phyloP scores from a whole-genome alignment of 257 asterid species.

The Solanum sejunctum region DNA sequence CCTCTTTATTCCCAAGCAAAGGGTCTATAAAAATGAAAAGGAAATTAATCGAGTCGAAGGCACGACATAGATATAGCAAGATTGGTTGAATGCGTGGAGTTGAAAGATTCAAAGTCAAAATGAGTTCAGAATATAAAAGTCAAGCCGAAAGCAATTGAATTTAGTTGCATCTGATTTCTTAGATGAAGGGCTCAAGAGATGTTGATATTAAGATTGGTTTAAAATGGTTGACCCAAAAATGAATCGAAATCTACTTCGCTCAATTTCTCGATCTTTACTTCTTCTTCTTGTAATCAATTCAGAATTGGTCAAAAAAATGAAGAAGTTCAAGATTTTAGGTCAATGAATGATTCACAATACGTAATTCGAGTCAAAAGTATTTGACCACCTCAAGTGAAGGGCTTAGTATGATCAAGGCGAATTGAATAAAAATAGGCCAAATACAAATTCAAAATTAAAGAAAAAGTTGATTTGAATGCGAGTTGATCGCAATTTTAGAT shows the following conservation, averaged over 20 bases:
- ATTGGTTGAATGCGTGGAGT: too few relatives aligned
- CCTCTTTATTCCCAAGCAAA: too few relatives aligned
- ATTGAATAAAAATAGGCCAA: background rate
- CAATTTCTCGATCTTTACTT: background rate
- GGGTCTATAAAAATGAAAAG: too few relatives aligned
- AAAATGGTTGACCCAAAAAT: background rate
- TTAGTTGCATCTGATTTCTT: background rate
- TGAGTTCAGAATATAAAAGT: too few relatives aligned
- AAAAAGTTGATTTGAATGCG: background rate
- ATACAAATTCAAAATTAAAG: background rate
- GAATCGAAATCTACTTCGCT: background rate
- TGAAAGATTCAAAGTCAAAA: too few relatives aligned
- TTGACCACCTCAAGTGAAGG: background rate
- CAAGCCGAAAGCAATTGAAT: background rate
- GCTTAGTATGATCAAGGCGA: background rate
- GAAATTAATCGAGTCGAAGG: too few relatives aligned
- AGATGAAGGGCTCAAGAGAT: background rate
- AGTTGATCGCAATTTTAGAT: too few relatives aligned
- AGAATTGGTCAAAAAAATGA: too few relatives aligned
- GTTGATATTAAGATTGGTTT: background rate
- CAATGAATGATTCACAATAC: background rate
- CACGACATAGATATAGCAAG: slow-evolving; percentile 19
- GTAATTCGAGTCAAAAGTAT: background rate
- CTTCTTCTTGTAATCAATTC: background rate
- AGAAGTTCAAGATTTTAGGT: too few relatives aligned